Base-by-base conservation (phyloP, 257 asterid genomes). In the Gentiana straminea region DNA sequence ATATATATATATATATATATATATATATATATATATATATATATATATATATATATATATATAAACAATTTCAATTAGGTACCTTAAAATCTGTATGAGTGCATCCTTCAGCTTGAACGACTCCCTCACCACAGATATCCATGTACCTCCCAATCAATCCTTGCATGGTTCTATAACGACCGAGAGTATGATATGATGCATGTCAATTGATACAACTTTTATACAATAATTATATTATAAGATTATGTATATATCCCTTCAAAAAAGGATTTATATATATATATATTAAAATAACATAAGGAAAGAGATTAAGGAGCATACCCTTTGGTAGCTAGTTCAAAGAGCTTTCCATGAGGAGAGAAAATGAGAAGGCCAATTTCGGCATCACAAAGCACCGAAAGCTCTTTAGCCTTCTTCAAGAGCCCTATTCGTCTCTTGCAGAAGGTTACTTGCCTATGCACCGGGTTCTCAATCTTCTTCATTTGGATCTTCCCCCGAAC, bases 401-500 rank as follows among this genome's bases (percentile, higher is more conserved):
- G 89, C 75, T 86, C 95, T 76, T 82, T 90, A 9, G 98, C 98
- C 91, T 90, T 90, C 84, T 90, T 90, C 6, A 90, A 75, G 5
- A 90, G 89, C 46, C 98, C 98, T 0, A 94, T 83, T 1, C 98
- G 90, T 39, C 98, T 81, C 84, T 90, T 90, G 81, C 96, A 82
- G 81, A 84, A 90, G 58, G 95, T 90, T 57, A 90, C 98, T 72
- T 90, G 98, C 56, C 98, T 58, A 66, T 86, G 94, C 61, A 84
- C 95, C 38, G 90, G 90, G 52, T 90, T 86, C 79, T 90, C 98
- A 0, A 90, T 82, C 86, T 86, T 82, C 84, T 54, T 90, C 96
- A 90, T 77, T 79, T 90, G 96, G 51, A 87, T 80, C 94, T 86
- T 90, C 48, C 98, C 95, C 11, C 98, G 89, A 49, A 94, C 98